Evolutionary conservation across 805 yeast species (phyloP).

Genomic region (Blastobotrys mokoenaii): DNA sequence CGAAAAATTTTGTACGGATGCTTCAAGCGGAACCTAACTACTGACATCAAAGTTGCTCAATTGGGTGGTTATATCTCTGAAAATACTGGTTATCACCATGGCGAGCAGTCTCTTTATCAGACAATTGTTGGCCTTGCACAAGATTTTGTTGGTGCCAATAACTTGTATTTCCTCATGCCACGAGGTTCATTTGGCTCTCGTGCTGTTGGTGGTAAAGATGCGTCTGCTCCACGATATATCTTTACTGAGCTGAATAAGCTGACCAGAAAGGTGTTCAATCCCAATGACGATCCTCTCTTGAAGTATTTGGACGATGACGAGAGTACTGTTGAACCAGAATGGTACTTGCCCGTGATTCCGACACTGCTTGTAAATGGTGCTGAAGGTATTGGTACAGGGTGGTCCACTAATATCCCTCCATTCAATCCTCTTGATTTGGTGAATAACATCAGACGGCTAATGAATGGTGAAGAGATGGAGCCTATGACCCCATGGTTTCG

Average conservation of each 20-base stretch:
- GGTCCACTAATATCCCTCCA: slow-evolving; percentile 91
- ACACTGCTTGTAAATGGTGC: slow-evolving; percentile 92
- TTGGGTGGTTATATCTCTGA: slow-evolving; percentile 85
- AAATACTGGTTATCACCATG: slow-evolving; percentile 91
- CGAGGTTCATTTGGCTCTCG: slow-evolving; percentile 96
- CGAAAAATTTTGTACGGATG: slow-evolving; percentile 86
- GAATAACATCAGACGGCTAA: slow-evolving; percentile 58
- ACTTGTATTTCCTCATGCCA: slow-evolving; percentile 75
- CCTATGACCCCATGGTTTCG: slow-evolving; percentile 89
- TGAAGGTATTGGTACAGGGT: slow-evolving; percentile 98
- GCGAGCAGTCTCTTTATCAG: slow-evolving; percentile 79
- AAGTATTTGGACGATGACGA: slow-evolving; percentile 88
- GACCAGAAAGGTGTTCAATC: slow-evolving; percentile 68
- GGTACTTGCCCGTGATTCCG: slow-evolving; percentile 92
- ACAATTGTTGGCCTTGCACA: slow-evolving; percentile 94
- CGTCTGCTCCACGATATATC: slow-evolving; percentile 96
- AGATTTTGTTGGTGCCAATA: slow-evolving; percentile 88
- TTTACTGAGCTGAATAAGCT: slow-evolving; percentile 74
- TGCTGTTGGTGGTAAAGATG: slow-evolving; percentile 96
- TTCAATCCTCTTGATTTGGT: slow-evolving; percentile 83
- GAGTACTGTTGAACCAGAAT: slow-evolving; percentile 86
- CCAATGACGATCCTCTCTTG: slow-evolving; percentile 70
- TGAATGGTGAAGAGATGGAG: slow-evolving; percentile 60
- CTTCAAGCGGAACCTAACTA: slow-evolving; percentile 66
- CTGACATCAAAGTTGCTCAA: slow-evolving; percentile 83